Evolutionary conservation across 148 eudicot genomes (phyloP).

Genomic region (Vaccinium myrtillus): DNA sequence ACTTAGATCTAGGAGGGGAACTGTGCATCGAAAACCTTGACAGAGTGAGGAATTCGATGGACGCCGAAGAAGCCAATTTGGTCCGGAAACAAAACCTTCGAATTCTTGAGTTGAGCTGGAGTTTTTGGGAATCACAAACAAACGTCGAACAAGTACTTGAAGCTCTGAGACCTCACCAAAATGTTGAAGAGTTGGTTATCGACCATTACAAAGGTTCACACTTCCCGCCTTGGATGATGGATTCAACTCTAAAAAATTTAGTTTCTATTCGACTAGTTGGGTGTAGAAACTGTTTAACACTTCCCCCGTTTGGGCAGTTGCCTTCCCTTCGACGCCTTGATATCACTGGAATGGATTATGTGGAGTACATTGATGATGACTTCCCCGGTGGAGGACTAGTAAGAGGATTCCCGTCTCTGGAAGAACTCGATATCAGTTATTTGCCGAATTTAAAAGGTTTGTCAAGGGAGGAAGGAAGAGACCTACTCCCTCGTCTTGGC

Average conservation of each 20-base stretch:
- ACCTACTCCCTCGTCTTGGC: not conserved
- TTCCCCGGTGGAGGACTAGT: not conserved
- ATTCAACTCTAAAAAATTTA: not conserved
- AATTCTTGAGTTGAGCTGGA: not conserved
- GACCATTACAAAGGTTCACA: not conserved
- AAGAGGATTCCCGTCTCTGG: slow-evolving; percentile 6
- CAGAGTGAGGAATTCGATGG: not conserved
- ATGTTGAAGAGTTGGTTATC: not conserved
- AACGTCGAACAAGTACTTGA: not conserved
- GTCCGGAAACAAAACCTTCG: not conserved
- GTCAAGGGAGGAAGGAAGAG: not conserved
- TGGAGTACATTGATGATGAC: not conserved
- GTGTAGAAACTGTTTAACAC: not conserved
- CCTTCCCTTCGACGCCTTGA: not conserved
- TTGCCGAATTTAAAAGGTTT: slow-evolving; percentile 12
- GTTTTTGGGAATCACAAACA: not conserved
- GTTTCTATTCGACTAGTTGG: not conserved
- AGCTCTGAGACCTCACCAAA: slow-evolving; percentile 4
- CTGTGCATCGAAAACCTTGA: not conserved
- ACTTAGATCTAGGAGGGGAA: not conserved
- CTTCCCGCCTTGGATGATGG: not conserved
- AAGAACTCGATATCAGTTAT: not conserved
- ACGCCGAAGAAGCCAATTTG: not conserved
- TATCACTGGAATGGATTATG: not conserved
- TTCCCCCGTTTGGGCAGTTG: not conserved